A percentile compares a stretch with the other conserved stretches of the same genome.
These are phyloP conservation scores for Cryphonectria nitschkei DNA, from an alignment of 2,329 filamentous ascomycete species.

Conservation along the genomic window DNA sequence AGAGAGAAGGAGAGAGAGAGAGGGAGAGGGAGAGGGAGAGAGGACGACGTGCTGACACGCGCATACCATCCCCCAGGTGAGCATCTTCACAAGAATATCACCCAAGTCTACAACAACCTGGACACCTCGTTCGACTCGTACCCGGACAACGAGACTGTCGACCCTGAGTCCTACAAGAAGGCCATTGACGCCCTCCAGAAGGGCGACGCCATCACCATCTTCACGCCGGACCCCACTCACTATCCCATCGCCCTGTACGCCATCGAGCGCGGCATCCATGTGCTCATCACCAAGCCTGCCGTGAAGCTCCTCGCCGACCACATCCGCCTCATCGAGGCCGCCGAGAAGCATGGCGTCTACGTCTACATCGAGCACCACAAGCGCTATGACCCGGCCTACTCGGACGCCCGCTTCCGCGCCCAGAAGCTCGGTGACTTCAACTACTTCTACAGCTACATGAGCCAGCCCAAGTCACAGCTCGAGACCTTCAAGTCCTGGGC, in stretches of 20 bases:
- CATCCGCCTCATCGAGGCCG: slow-evolving; percentile 72
- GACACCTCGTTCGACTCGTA: slow-evolving; percentile 86
- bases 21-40: too few relatives aligned
- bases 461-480: slow-evolving; percentile 85
- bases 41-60: slow-evolving; percentile 47
- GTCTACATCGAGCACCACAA: slow-evolving; percentile 97
- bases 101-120: slow-evolving; percentile 82
- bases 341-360: slow-evolving; percentile 76
- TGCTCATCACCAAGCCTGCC: slow-evolving; percentile 92
- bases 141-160: slow-evolving; percentile 72
- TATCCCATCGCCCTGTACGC: slow-evolving; percentile 92
- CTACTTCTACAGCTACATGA: slow-evolving; percentile 98
- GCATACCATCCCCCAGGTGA: slow-evolving; percentile 70
- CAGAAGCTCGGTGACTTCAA: slow-evolving; percentile 88
- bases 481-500: slow-evolving; percentile 97
- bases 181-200: slow-evolving; percentile 83
- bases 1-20: too few relatives aligned
- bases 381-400: slow-evolving; percentile 90
- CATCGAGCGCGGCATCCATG: slow-evolving; percentile 84
- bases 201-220: slow-evolving; percentile 92
- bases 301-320: slow-evolving; percentile 85
- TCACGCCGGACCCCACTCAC: slow-evolving; percentile 92
- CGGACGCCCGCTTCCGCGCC: slow-evolving; percentile 80
- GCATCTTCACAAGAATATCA: slow-evolving; percentile 87
- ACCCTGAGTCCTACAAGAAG: slow-evolving; percentile 82